Evolutionary conservation across 2,329 filamentous ascomycete species (phyloP), one percentile per base, ranked within the genome.

Genomic region (Dichotomopilus funicola): DNA sequence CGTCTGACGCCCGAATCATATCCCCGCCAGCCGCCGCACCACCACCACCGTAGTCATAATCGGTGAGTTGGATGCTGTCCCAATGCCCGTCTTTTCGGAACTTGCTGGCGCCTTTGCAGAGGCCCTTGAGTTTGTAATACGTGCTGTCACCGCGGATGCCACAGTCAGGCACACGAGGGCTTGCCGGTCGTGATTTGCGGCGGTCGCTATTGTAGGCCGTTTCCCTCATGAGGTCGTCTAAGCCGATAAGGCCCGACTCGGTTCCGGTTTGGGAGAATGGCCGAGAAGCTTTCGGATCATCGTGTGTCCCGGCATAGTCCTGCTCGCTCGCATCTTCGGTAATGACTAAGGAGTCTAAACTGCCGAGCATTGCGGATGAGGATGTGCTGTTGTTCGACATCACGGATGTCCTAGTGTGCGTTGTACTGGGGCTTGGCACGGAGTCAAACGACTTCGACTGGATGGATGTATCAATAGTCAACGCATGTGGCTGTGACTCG

Each of bases 21-120:
- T 60, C 58, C 9, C 56, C 45, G 0, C 48, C 48, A 6, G 8
- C 7, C n/a, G 57, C 56, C 1, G 12, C 44, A n/a, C 42, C 53
- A 27, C 42, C 40, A 6, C 43, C 47, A 3, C 53, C 54, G 13
- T 54, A 48, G 5, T 65, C 64, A 36, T 64, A 64, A 44, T 64
- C 67, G 4, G 59, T 63, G 56, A 67, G 62, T 49, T 68, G 68
- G 43, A 74, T 69, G 35, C 72, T 72, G 34, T 63, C 65, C 61
- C 68, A 68, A 45, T 71, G 68, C 0, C 69, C 69, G 6, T 67
- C 69, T 5, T 64, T 55, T 11, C 67, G 64, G 59, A 72, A 75
- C 3, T 61, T 62, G n/a, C 66, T 65, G 6, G 73, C 71, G 1
- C 73, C 73, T 6, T 67, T 56, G 59, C 73, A 76, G 48, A 75